These are phyloP conservation scores for Colletotrichum sp. DNA, from an alignment of 2,329 filamentous ascomycete genomes.

Conservation along the genomic window DNA sequence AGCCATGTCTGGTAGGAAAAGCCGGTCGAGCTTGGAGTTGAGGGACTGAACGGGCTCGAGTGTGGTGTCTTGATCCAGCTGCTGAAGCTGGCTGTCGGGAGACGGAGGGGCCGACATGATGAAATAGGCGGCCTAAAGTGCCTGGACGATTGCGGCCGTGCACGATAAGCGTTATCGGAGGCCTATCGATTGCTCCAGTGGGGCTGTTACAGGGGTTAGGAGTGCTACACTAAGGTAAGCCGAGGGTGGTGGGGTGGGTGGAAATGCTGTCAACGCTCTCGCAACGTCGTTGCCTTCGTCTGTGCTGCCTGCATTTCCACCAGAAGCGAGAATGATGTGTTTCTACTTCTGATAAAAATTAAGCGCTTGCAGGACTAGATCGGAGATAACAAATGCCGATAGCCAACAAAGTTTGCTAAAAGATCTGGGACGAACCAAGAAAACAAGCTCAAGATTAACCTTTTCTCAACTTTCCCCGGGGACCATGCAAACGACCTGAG, in stretches of 20 bases:
- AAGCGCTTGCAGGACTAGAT: background rate
- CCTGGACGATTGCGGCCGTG: background rate
- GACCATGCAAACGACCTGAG: background rate
- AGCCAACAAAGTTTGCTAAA: background rate
- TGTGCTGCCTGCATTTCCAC: background rate
- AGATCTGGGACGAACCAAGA: background rate
- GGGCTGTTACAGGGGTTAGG: background rate
- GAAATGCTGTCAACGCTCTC: background rate
- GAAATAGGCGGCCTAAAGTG: background rate
- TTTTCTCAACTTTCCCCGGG: background rate
- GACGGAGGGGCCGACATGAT: constrained; percentile 5
- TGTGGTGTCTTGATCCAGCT: background rate
- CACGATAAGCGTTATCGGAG: background rate
- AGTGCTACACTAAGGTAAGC: background rate
- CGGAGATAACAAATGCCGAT: background rate
- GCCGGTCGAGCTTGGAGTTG: background rate
- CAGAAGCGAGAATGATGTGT: background rate
- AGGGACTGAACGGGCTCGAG: background rate
- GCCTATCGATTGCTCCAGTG: background rate
- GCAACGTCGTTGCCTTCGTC: background rate
- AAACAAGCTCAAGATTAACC: background rate
- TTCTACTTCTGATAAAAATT: background rate
- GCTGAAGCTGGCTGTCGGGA: background rate
- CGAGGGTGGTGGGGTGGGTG: background rate
- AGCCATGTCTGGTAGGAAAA: background rate